Evolutionary conservation across 2,329 filamentous ascomycete species (phyloP), one percentile per base, ranked within the genome.

Genomic region (Cylindrodendrum hubeiense): DNA sequence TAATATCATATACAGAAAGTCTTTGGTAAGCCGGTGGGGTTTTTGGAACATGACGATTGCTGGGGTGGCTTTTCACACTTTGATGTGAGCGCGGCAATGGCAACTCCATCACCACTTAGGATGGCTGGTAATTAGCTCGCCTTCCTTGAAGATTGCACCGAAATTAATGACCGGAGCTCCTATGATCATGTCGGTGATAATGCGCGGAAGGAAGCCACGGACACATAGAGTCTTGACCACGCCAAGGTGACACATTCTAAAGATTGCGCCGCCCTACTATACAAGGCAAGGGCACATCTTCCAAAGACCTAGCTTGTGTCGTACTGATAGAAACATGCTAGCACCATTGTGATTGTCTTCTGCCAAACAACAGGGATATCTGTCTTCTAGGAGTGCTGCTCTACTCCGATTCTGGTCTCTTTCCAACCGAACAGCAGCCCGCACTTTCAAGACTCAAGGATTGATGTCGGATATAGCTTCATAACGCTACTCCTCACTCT

Each of bases 231-330:
- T 94, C 76, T 95, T 97, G 41, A 97, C 93, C 6, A 98, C 94
- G 7, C 95, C 95, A 5, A 98, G 79, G 79, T 98, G 95, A 73
- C 93, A 97, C 10, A 97, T 82, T 2, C 95, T 95, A 74, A 98
- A 97, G 63, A 97, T 95, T 44, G 94, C 93, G 15, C 95, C 95
- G 51, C 95, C 95, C 77, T 98, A 94, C n/a, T n/a, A n/a, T n/a
- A n/a, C 1, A 98, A 81, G 5, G 98, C 91, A 24, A 98, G 85
- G 1, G 93, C 94, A 60, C 91, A 96, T 69, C 94, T 87, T 10
- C 95, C 95, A 80, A 97, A 97, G 0, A 94, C 93, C 77, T 96
- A 93, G 12, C 95, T 87, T 10, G 94, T 94, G 79, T 97, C 93
- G 73, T 96, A n/a, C n/a, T n/a, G n/a, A n/a, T n/a, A n/a, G n/a